These are phyloP conservation scores for Elymus sibiricus DNA, from an alignment of 176 grass and related monocot species.

Conservation along the genomic window DNA sequence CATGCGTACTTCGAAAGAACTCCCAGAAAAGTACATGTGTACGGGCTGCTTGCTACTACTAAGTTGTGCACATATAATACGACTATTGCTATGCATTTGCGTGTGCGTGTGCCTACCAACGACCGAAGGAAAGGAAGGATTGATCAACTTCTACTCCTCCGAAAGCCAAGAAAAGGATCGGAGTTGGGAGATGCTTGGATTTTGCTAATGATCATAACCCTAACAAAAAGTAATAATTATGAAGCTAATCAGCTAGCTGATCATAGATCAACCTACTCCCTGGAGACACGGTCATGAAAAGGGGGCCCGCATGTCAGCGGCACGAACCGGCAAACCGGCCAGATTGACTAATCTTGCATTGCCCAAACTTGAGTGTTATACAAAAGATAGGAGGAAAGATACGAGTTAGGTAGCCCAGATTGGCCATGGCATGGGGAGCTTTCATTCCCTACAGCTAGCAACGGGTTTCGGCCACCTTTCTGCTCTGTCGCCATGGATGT, in stretches of 20 bases:
- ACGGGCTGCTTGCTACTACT: not conserved
- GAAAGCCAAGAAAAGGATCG: slow-evolving; percentile 41
- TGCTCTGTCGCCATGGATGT: not conserved
- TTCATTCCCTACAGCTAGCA: not conserved
- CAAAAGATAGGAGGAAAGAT: slow-evolving; percentile 47
- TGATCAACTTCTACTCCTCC: slow-evolving; percentile 41
- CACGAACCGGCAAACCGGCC: not conserved
- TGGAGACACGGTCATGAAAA: not conserved
- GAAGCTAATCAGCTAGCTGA: not conserved
- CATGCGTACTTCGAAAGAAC: not conserved
- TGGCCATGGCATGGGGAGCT: slow-evolving; percentile 3
- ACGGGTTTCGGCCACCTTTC: slow-evolving; percentile 16
- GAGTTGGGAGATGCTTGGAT: slow-evolving; percentile 19
- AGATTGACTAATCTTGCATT: slow-evolving; percentile 6
- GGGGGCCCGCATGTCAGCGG: not conserved
- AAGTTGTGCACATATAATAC: slow-evolving; percentile 1
- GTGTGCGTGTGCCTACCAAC: slow-evolving; percentile 12
- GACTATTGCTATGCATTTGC: not conserved
- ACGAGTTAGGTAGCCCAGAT: slow-evolving; percentile 45
- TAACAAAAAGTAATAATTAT: not conserved
- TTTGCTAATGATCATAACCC: slow-evolving; percentile 19
- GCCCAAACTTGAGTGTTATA: slow-evolving; percentile 42
- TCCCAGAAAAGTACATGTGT: slow-evolving; percentile 9
- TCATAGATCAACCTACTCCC: not conserved
- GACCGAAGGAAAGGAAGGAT: not conserved